These are phyloP conservation scores for Fusarium sarcochroum DNA, from an alignment of 2,329 filamentous ascomycete genomes.

Conservation along the genomic window DNA sequence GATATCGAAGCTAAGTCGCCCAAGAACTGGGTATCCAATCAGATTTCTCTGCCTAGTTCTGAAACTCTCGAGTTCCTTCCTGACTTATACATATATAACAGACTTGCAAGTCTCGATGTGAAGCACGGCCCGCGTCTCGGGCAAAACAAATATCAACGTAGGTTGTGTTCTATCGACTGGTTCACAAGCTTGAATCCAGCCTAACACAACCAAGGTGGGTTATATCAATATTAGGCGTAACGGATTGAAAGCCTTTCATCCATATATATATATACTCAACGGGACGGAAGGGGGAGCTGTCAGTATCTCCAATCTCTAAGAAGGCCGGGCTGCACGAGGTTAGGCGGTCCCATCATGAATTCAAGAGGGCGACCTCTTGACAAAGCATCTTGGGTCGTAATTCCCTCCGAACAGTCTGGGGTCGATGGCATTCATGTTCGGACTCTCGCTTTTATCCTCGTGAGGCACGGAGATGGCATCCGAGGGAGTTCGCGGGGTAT, in stretches of 20 bases:
- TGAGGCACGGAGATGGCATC: neutral
- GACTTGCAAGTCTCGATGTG: neutral
- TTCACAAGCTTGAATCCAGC: neutral
- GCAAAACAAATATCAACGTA: slow-evolving; percentile 3
- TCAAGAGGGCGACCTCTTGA: neutral
- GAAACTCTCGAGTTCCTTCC: neutral
- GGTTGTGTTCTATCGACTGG: neutral
- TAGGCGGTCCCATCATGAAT: neutral
- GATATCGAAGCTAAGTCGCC: slow-evolving; percentile 3
- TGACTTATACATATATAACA: neutral
- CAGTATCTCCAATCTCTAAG: neutral
- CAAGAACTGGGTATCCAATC: slow-evolving; percentile 35
- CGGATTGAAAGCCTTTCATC: neutral
- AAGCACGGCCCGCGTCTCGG: neutral
- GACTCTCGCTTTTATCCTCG: neutral
- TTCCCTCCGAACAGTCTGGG: neutral
- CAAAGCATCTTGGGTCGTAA: neutral
- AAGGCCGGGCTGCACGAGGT: neutral
- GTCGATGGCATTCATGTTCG: neutral
- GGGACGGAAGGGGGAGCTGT: neutral
- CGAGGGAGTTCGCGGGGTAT: too few relatives aligned
- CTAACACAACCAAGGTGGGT: neutral
- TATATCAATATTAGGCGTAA: neutral
- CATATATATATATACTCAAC: neutral
- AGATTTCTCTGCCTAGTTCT: slow-evolving; percentile 5